Evolutionary conservation across 768 basidiomycete genomes (phyloP), one percentile per base, ranked within the genome.

Genomic region (Amanita jacksonii): DNA sequence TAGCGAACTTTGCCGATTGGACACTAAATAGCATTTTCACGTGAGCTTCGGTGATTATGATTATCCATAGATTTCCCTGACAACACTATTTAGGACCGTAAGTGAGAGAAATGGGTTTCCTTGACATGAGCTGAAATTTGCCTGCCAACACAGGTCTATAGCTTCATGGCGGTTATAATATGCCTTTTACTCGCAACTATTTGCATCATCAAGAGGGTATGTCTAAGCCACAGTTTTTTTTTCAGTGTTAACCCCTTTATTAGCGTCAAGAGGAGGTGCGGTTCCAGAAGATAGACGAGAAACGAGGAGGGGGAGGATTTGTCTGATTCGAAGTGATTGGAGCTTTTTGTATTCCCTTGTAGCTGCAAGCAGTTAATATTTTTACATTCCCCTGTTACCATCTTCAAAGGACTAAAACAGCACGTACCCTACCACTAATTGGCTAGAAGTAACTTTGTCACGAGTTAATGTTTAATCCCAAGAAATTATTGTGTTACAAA

Each of bases 251-350:
- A 43, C 24, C 46, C 28, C 35, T 30, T 12, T 28, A 24, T 40
- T 66, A 89, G 86, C 75, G 88, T 53, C 67, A 79, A 58, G 81
- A 91, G 62, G 70, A 75, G 45, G 83, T 85, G 53, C 80, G 90
- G 27, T 93, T 94, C 73, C 80, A 76, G 69, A 84, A 73, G 65
- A 93, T 94, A 50, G 89, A 93, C 52, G 76, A 77, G 45, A 94
- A 93, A 65, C 81, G 86, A 51, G 89, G 87, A 50, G 87, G 88
- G 39, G 67, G 71, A 49, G 85, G 87, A 49, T 94, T 94, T 54
- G 89, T 92, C 49, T 93, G 64, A n/a, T n/a, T n/a, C n/a, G n/a
- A n/a, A n/a, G n/a, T n/a, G n/a, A n/a, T n/a, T n/a, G n/a, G n/a
- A n/a, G n/a, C n/a, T n/a, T n/a, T n/a, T n/a, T n/a, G n/a, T n/a